These are phyloP conservation scores for Trichoderma hamatum DNA, from an alignment of 2,329 filamentous ascomycete genomes.

Conservation along the genomic window DNA sequence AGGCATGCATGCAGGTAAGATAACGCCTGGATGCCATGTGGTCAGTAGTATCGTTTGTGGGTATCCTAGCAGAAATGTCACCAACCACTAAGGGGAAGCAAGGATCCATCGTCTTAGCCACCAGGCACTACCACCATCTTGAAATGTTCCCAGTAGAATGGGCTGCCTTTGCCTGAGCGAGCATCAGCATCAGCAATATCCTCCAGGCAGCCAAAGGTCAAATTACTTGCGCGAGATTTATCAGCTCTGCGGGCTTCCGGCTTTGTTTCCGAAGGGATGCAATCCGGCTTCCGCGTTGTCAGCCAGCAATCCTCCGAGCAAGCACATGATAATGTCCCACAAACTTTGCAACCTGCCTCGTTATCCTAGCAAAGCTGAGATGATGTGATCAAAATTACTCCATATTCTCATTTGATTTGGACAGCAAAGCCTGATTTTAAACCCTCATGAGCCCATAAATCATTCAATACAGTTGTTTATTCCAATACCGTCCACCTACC, in stretches of 20 bases:
- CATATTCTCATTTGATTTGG: not conserved
- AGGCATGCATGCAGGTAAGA: slow-evolving; percentile 11
- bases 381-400: slow-evolving; percentile 7
- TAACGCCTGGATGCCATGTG: slow-evolving; percentile 16
- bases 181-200: not conserved
- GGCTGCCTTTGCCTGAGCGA: not conserved
- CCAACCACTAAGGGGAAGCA: not conserved
- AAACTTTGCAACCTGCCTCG: not conserved
- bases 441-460: not conserved
- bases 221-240: not conserved
- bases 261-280: not conserved
- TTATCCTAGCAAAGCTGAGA: not conserved
- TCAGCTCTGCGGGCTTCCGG: not conserved
- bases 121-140: not conserved
- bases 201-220: not conserved
- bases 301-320: not conserved
- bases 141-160: not conserved
- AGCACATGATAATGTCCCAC: not conserved
- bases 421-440: not conserved
- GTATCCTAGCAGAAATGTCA: not conserved
- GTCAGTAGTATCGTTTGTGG: slow-evolving; percentile 2
- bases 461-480: not conserved
- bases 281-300: not conserved
- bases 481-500: not conserved
- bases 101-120: not conserved